Evolutionary conservation across 305 asterid species (phyloP).

Genomic region (Fraxinus floribunda): DNA sequence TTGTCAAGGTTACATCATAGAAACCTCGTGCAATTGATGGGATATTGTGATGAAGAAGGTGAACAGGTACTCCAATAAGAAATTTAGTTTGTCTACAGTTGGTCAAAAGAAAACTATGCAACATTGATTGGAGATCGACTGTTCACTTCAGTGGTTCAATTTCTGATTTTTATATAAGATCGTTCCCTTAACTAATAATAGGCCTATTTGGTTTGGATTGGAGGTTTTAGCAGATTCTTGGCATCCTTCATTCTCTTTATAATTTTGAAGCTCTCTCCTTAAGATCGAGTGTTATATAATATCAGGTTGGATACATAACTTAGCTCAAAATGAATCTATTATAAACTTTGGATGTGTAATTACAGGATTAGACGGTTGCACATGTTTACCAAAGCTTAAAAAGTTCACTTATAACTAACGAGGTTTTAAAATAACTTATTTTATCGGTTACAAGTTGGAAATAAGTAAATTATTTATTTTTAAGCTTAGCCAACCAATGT

Average conservation of each 20-base stretch:
- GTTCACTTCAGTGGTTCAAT: not conserved
- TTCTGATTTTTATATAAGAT: not conserved
- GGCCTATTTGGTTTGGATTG: not conserved
- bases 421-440: not conserved
- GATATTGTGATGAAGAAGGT: conserved; percentile 91
- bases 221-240: not conserved
- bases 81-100: not conserved
- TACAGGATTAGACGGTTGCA: not conserved
- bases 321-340: not conserved
- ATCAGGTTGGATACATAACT: not conserved
- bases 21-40: conserved; percentile 80
- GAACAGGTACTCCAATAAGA: conserved; percentile 66
- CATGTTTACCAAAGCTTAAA: not conserved
- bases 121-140: not conserved
- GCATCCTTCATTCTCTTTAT: not conserved
- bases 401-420: not conserved
- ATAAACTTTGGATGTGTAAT: not conserved
- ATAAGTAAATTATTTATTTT: not conserved
- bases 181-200: not conserved
- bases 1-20: conserved; percentile 91
- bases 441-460: not conserved
- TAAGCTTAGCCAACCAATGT: not conserved
- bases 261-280: not conserved
- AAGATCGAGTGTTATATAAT: not conserved
- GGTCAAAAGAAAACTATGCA: not conserved